A percentile compares a stretch with the other conserved stretches of the same genome.
phyloP scores from a whole-genome alignment of 2,329 filamentous ascomycete species.

The Curvularia hawaiiensis region DNA sequence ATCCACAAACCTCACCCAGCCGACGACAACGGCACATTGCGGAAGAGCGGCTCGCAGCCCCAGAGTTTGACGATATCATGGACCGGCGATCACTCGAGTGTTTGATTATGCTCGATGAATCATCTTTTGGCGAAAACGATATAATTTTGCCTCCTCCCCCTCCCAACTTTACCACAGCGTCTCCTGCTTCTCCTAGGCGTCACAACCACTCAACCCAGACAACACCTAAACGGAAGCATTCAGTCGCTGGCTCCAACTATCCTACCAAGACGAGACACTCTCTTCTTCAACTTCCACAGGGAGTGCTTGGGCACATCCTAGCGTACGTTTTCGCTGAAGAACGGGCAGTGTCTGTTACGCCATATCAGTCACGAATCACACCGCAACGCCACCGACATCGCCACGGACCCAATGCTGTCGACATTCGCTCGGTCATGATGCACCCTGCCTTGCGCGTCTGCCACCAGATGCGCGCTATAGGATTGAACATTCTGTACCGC shows the following conservation, averaged over 20 bases:
- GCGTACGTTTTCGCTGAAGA: constrained; percentile 26
- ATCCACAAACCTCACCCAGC: neutral
- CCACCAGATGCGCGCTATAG: constrained; percentile 4
- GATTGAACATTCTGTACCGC: constrained; percentile 27
- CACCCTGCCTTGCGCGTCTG: constrained; percentile 12
- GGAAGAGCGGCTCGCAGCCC: neutral
- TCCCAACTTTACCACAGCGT: constrained; percentile 13
- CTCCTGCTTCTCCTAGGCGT: constrained; percentile 13
- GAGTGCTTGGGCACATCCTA: constrained; percentile 27
- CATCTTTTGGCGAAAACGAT: neutral
- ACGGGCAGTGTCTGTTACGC: constrained; percentile 20
- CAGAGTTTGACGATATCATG: neutral
- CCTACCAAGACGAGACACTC: constrained; percentile 6
- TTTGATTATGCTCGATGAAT: constrained; percentile 9
- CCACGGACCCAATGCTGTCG: constrained; percentile 24
- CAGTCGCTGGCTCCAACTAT: neutral
- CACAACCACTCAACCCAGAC: neutral
- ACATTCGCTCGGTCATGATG: constrained; percentile 25
- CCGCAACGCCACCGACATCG: constrained; percentile 26
- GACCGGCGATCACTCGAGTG: constrained; percentile 7
- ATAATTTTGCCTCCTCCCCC: constrained; percentile 13
- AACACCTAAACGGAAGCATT: neutral
- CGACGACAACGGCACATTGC: neutral
- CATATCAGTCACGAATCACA: constrained; percentile 15
- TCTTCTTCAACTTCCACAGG: constrained; percentile 22